Base-by-base conservation (phyloP, 495 filamentous ascomycete species). In the Neurospora africana region DNA sequence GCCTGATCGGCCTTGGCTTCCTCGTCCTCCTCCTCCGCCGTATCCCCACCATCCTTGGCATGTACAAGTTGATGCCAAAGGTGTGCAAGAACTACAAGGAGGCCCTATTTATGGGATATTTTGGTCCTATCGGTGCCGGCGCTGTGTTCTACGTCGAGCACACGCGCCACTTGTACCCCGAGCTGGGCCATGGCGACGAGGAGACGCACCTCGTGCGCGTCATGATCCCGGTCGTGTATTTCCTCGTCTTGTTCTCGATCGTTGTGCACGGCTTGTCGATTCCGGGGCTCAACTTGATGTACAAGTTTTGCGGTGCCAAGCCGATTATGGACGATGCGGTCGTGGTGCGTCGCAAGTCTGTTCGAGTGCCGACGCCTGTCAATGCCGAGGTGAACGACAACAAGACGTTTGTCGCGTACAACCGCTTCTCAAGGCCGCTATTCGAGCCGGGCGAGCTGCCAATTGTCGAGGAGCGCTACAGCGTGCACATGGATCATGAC, bases 61-160 rank as follows among this genome's bases (percentile, higher is more conserved):
- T 73, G 17, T 81, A 92, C 81, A 91, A 89, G 77, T 84, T 86
- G 65, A 94, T 96, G 79, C 89, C 77, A 84, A 90, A 76, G 86
- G 93, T 76, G 84, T 90, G 79, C 80, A 91, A 76, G 74, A 86
- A 72, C 81, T 86, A 61, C 89, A 79, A 78, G 71, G 80, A 95
- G 71, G 92, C 92, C 4, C 78, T 90, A 6, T 94, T 95, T 73
- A 91, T 93, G 70, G 94, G 93, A 13, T 95, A 95, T 81, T 97
- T 97, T 77, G 93, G 93, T 3, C 94, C 93, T 5, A 95, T 97
- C 72, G 94, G 94, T 23, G 92, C 95, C 30, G 90, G 90, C 38
- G 92, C 93, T 2, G 85, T 96, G 40, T 96, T 95, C 81, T 97
- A 97, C 79, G 86, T 95, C 15, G 85, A 89, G 75, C 87, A 89